A percentile compares a stretch with the other conserved stretches of the same genome.
Conservation (phyloP, 805 yeast species). For the Wickerhamiella siamensis region DNA sequence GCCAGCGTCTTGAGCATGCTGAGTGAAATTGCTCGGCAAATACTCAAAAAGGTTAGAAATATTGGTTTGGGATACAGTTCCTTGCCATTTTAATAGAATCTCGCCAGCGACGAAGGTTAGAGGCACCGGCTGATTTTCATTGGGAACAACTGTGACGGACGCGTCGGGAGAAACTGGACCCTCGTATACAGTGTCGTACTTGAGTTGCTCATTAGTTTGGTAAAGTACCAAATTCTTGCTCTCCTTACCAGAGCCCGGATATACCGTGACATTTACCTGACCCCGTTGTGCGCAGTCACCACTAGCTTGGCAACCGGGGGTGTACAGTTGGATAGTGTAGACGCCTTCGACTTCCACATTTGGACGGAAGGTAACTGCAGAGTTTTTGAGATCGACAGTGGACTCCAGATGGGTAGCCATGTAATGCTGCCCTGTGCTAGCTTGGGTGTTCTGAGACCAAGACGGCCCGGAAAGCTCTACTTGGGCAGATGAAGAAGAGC, state of each 20-base stretch:
- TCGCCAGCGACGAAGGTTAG: conserved; percentile 60
- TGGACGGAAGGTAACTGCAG: conserved; percentile 44
- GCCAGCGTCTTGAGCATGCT: conserved; percentile 21
- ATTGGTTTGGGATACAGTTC: conserved; percentile 28
- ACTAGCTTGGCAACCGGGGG: conserved; percentile 76
- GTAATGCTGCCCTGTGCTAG: too few relatives aligned
- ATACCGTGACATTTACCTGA: conserved; percentile 59
- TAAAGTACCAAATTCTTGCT: conserved; percentile 37
- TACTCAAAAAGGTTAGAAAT: conserved; percentile 52
- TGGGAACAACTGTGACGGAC: conserved; percentile 23
- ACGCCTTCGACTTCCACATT: conserved; percentile 59
- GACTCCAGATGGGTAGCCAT: conserved; percentile 21
- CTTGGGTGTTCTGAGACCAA: too few relatives aligned
- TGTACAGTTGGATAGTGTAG: conserved; percentile 56
- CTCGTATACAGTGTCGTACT: conserved; percentile 61
- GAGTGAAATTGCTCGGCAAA: conserved; percentile 50
- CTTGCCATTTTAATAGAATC: conserved; percentile 32
- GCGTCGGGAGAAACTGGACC: conserved; percentile 47
- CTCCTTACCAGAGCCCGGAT: conserved; percentile 31
- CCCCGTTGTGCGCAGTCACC: conserved; percentile 59
- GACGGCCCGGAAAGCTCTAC: conserved; percentile 24
- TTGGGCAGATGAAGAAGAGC: conserved; percentile 22
- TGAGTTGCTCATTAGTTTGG: conserved; percentile 67
- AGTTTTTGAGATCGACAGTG: conserved; percentile 20
- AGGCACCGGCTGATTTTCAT: conserved; percentile 19